A percentile compares a stretch with the other conserved stretches of the same genome.
These are phyloP conservation scores for Apiotrichum sp. DNA, from an alignment of 1,284 basidiomycete species.

Conservation along the genomic window DNA sequence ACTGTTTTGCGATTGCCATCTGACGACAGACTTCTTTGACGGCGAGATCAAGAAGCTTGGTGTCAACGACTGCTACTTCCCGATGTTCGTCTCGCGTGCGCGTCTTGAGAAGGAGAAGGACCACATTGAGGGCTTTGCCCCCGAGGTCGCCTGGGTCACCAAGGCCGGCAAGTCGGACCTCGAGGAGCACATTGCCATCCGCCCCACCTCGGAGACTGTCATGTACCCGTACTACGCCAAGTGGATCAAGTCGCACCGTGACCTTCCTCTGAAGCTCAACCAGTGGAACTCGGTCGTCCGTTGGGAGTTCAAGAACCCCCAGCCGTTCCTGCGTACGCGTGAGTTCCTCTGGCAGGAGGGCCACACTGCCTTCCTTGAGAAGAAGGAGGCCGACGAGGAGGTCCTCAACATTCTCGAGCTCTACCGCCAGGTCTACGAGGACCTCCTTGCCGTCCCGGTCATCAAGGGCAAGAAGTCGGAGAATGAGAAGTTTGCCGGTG, in stretches of 20 bases:
- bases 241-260: constrained; percentile 97
- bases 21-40: constrained; percentile 68
- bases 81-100: constrained; percentile 93
- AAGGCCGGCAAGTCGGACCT: constrained; percentile 87
- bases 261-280: constrained; percentile 94
- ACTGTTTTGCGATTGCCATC: constrained; percentile 14
- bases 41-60: constrained; percentile 85
- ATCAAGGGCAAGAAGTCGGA: constrained; percentile 96
- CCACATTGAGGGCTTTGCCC: constrained; percentile 99
- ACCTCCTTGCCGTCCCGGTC: constrained; percentile 94
- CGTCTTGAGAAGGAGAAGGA: constrained; percentile 96
- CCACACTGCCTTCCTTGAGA: constrained; percentile 89
- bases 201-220: constrained; percentile 94
- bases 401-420: constrained; percentile 91
- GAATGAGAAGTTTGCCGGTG: constrained; percentile 99
- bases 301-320: constrained; percentile 99
- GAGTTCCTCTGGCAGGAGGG: constrained; percentile 99
- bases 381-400: constrained; percentile 82
- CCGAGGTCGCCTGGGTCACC: constrained; percentile 99
- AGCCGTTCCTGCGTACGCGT: constrained; percentile 97
- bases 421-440: constrained; percentile 94
- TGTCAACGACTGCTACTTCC: constrained; percentile 97
- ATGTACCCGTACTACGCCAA: constrained; percentile 99
- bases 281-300: constrained; percentile 99
- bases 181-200: constrained; percentile 95